Base-by-base conservation (phyloP, 352 stramenopile genomes). In the Pythium apleroticum region DNA sequence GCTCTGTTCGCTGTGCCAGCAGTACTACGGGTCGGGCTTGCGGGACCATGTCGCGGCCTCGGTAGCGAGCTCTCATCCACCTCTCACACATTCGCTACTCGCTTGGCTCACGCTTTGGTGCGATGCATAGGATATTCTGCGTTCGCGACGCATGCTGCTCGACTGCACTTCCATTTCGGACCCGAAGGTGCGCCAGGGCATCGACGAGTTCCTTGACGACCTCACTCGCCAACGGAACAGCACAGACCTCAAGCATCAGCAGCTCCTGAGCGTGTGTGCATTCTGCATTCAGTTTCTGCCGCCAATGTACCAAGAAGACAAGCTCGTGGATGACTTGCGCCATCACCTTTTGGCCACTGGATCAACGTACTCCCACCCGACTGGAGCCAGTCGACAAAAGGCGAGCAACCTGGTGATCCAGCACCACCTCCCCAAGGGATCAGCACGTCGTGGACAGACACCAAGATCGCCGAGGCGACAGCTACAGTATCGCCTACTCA, bases 391-490 rank as follows among this genome's bases (percentile, higher is more conserved):
- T 35, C 65, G 69, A 64, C 63, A 49, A 8, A 65, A 71, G 22
- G 39, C 52, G 4, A 85, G 76, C 20, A 86, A 77, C 45, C 69
- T 89, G 31, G 74, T 89, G 12, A 89, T 89, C 45, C 80, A 89
- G 58, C 80, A 89, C 53, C 74, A 84, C 19, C 60, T 81, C 10
- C 58, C 59, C 20, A 75, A 61, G 27, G 43, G 41, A 28, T n/a
- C n/a, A n/a, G 11, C 28, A 7, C 41, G 5, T 49, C n/a, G 41
- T 4, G n/a, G n/a, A 27, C 15, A 31, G 3, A 8, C 46, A 19
- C 39, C 54, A 6, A 59, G 50, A 39, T 43, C 41, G n/a, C 25
- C 52, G 0, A 6, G 19, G 27, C 27, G 63, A 27, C 28, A 66
- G 17, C 59, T 70, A 22, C 78, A 72, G 20, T 89, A 84, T 65